phyloP scores from a whole-genome alignment of 495 filamentous ascomycete genomes.

The Annulohypoxylon bovei region DNA sequence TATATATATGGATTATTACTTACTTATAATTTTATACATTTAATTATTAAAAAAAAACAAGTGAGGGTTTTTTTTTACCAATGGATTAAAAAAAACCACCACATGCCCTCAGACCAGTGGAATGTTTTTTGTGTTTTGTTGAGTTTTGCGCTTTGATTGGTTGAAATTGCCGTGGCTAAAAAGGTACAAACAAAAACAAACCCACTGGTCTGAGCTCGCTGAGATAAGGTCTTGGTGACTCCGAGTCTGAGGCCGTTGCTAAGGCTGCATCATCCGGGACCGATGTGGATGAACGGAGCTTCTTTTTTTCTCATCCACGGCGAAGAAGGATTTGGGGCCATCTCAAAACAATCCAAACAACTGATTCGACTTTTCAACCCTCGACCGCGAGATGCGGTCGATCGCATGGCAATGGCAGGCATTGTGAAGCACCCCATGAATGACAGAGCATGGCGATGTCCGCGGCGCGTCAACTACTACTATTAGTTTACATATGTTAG shows the following conservation, averaged over 20 bases:
- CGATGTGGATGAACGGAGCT: slow-evolving; percentile 23
- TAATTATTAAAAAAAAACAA: too few relatives aligned
- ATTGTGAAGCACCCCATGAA: slow-evolving; percentile 13
- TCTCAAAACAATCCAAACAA: slow-evolving; percentile 5
- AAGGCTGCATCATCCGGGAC: slow-evolving; percentile 28
- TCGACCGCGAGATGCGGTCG: slow-evolving; percentile 33
- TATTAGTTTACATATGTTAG: slow-evolving; percentile 3
- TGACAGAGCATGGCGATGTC: slow-evolving; percentile 27
- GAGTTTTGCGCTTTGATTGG: too few relatives aligned
- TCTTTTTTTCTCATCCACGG: background rate
- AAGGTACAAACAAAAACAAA: too few relatives aligned
- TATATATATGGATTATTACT: too few relatives aligned
- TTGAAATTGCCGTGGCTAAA: too few relatives aligned
- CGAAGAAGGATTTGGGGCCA: slow-evolving; percentile 7
- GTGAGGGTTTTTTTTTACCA: too few relatives aligned
- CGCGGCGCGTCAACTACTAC: slow-evolving; percentile 31
- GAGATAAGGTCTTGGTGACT: background rate
- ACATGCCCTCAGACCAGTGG: too few relatives aligned
- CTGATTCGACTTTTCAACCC: slow-evolving; percentile 5
- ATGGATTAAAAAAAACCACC: too few relatives aligned
- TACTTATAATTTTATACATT: too few relatives aligned
- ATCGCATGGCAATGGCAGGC: slow-evolving; percentile 30
- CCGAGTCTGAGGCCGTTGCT: slow-evolving; percentile 10
- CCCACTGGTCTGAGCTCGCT: too few relatives aligned
- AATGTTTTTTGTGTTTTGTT: too few relatives aligned